A percentile compares a stretch with the other conserved stretches of the same genome.
Conservation (phyloP, 2,329 filamentous ascomycete genomes). For the Blastomyces emzantsi region DNA sequence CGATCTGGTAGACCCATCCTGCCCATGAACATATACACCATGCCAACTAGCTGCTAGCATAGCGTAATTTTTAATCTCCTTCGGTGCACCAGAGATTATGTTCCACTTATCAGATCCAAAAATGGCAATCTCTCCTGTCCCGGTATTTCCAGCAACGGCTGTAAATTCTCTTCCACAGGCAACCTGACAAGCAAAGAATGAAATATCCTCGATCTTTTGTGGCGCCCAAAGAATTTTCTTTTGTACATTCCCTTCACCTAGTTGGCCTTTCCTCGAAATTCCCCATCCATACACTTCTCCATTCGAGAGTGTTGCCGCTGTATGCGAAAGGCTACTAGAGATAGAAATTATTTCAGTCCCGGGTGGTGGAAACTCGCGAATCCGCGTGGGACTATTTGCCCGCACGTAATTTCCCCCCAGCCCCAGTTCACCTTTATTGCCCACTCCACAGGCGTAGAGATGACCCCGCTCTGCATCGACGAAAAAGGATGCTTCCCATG, state of each 20-base stretch:
- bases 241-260: conserved; percentile 50
- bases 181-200: conserved; percentile 56
- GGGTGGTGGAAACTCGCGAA: conserved; percentile 56
- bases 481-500: conserved; percentile 67
- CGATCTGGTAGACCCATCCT: conserved; percentile 52
- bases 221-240: conserved; percentile 49
- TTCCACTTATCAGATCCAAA: conserved; percentile 69
- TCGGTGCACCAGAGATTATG: conserved; percentile 51
- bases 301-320: conserved; percentile 61
- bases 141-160: conserved; percentile 51
- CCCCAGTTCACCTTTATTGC: conserved; percentile 64
- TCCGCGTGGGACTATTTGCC: conserved; percentile 34
- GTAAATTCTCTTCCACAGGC: conserved; percentile 84
- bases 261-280: conserved; percentile 72
- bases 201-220: conserved; percentile 48
- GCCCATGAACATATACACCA: conserved; percentile 60
- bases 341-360: conserved; percentile 54
- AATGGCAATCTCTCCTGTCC: conserved; percentile 53
- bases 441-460: conserved; percentile 57
- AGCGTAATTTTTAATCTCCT: conserved; percentile 49
- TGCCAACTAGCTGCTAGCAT: conserved; percentile 75
- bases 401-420: conserved; percentile 38
- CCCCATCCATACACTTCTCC: conserved; percentile 86
- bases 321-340: conserved; percentile 68
- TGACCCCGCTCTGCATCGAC: conserved; percentile 39